phyloP scores from a whole-genome alignment of 345 rosid genomes.

The Fremontodendron californicum region DNA sequence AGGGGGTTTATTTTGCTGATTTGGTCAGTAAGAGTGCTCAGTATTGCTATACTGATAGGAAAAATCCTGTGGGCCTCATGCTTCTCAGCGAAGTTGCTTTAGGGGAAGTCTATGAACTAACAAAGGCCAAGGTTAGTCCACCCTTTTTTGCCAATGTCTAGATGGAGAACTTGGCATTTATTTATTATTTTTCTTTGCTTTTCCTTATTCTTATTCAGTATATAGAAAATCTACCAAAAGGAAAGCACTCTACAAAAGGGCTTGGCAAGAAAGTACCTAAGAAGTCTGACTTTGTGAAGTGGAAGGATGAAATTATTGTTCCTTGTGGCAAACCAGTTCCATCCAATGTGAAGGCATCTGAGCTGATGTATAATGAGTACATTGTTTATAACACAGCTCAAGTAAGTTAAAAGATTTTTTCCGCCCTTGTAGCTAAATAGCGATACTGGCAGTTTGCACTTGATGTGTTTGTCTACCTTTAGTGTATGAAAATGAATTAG shows the following conservation, averaged over 20 bases:
- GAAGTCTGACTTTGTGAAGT: constrained; percentile 68
- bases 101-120: constrained; percentile 78
- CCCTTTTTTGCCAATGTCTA: background rate
- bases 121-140: constrained; percentile 62
- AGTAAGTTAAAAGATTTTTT: constrained; percentile 39
- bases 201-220: constrained; percentile 35
- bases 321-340: constrained; percentile 93
- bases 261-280: constrained; percentile 80
- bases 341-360: constrained; percentile 66
- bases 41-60: constrained; percentile 76
- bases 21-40: constrained; percentile 99
- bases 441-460: background rate
- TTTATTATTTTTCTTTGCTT: background rate
- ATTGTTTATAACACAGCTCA: constrained; percentile 82
- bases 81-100: constrained; percentile 89
- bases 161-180: background rate
- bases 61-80: constrained; percentile 86
- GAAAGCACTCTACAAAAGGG: constrained; percentile 95
- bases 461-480: background rate
- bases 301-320: constrained; percentile 78
- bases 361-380: constrained; percentile 92
- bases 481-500: background rate
- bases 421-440: background rate
- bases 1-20: constrained; percentile 96
- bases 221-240: constrained; percentile 83